A percentile compares a stretch with the other conserved stretches of the same genome.
phyloP scores from a whole-genome alignment of 257 asterid species.

The Paraleonurus japonicus region DNA sequence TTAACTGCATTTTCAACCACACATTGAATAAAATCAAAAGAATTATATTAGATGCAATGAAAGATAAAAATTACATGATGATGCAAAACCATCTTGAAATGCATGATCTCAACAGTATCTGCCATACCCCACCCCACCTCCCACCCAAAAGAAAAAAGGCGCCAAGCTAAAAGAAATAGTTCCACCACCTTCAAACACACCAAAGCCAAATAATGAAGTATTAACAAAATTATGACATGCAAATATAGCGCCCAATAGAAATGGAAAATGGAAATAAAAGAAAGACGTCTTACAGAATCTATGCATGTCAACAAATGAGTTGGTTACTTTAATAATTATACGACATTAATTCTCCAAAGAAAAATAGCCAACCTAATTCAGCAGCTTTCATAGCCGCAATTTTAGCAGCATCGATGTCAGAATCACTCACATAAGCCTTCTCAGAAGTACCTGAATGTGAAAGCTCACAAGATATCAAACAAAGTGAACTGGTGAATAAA shows the following conservation, averaged over 20 bases:
- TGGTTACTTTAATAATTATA: background rate
- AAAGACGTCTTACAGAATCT: background rate
- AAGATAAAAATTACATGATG: background rate
- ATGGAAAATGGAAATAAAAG: background rate
- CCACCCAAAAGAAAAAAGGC: background rate
- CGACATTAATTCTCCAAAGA: background rate
- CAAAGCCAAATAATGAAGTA: background rate
- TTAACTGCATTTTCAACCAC: conserved; percentile 54
- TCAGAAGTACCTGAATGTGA: conserved; percentile 45
- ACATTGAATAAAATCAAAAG: conserved; percentile 20
- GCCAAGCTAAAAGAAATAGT: background rate
- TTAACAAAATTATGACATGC: background rate
- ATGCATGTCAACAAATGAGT: background rate
- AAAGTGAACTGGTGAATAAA: background rate
- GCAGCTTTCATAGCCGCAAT: conserved; percentile 97
- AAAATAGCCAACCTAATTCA: conserved; percentile 59
- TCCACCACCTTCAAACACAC: background rate
- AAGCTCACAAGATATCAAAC: conserved; percentile 18
- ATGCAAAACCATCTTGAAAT: background rate
- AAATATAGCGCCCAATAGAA: background rate
- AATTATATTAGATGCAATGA: conserved; percentile 18
- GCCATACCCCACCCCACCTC: background rate
- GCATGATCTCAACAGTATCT: background rate
- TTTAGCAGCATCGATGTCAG: conserved; percentile 92
- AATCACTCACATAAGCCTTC: conserved; percentile 57